Conservation (phyloP, 495 filamentous ascomycete genomes). For the Lindgomyces ingoldianus region DNA sequence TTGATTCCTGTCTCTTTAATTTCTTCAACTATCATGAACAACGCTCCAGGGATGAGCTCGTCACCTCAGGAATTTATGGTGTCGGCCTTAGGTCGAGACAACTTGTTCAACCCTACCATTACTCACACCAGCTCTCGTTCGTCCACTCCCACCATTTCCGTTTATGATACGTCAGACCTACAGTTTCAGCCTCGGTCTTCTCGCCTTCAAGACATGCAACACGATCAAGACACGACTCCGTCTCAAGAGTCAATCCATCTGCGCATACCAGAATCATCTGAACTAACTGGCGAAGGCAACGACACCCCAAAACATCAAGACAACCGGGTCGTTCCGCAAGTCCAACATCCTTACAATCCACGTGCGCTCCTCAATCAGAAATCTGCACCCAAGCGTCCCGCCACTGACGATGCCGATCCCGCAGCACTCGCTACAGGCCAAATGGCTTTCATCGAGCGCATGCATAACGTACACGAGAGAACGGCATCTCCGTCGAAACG, state of each 20-base stretch:
- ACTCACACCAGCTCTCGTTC: not conserved
- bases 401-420: slow-evolving; percentile 17
- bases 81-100: not conserved
- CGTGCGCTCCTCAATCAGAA: slow-evolving; percentile 42
- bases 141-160: not conserved
- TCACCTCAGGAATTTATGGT: not conserved
- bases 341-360: slow-evolving; percentile 32
- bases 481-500: slow-evolving; percentile 64
- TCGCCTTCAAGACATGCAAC: not conserved
- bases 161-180: not conserved
- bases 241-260: not conserved
- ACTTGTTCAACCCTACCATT: not conserved
- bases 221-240: not conserved
- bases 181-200: not conserved
- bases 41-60: too few relatives aligned
- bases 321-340: not conserved
- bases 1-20: not conserved
- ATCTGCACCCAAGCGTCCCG: slow-evolving; percentile 27
- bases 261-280: not conserved
- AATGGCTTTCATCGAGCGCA: slow-evolving; percentile 51
- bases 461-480: slow-evolving; percentile 72
- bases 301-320: not conserved
- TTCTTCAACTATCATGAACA: not conserved
- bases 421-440: slow-evolving; percentile 4
- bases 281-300: slow-evolving; percentile 6